Percentiles rank a stretch among this genome's conserved stretches.
Evolutionary conservation across 1,139 yeast species (phyloP).

Genomic region (Maudiozyma humilis): DNA sequence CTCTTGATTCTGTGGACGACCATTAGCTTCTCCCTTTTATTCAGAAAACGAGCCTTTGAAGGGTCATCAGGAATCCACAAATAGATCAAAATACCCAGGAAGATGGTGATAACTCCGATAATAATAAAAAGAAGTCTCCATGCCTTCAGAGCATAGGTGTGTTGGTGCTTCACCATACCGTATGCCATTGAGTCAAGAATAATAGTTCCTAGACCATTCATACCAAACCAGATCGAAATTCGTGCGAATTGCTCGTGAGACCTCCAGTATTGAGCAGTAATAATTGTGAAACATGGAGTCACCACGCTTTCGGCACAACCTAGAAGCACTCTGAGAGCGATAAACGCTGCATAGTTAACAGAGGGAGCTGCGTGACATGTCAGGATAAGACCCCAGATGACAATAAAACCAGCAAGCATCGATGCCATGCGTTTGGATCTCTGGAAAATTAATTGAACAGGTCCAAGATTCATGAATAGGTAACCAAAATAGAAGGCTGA

Average conservation of each 20-base stretch:
- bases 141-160: slow-evolving; percentile 34
- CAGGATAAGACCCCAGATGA: slow-evolving; percentile 42
- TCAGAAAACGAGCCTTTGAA: slow-evolving; percentile 41
- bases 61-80: slow-evolving; percentile 47
- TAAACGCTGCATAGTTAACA: slow-evolving; percentile 34
- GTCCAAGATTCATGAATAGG: slow-evolving; percentile 38
- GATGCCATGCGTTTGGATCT: slow-evolving; percentile 32
- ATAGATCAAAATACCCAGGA: slow-evolving; percentile 38
- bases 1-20: slow-evolving; percentile 45
- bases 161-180: slow-evolving; percentile 34
- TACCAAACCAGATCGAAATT: slow-evolving; percentile 43
- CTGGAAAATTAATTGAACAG: slow-evolving; percentile 37
- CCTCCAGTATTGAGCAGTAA: slow-evolving; percentile 50
- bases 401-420: slow-evolving; percentile 32
- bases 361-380: slow-evolving; percentile 37
- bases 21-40: slow-evolving; percentile 43
- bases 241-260: slow-evolving; percentile 44
- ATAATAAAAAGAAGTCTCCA: slow-evolving; percentile 45
- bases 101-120: slow-evolving; percentile 41
- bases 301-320: slow-evolving; percentile 44
- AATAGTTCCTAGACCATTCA: slow-evolving; percentile 43
- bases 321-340: slow-evolving; percentile 38
- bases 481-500: slow-evolving; percentile 50
- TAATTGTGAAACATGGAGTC: slow-evolving; percentile 46
- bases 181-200: slow-evolving; percentile 42